Percentiles rank a stretch among this genome's conserved stretches.
Evolutionary conservation across 2,329 filamentous ascomycete genomes (phyloP).

Genomic region (Penicillium vulpinum): DNA sequence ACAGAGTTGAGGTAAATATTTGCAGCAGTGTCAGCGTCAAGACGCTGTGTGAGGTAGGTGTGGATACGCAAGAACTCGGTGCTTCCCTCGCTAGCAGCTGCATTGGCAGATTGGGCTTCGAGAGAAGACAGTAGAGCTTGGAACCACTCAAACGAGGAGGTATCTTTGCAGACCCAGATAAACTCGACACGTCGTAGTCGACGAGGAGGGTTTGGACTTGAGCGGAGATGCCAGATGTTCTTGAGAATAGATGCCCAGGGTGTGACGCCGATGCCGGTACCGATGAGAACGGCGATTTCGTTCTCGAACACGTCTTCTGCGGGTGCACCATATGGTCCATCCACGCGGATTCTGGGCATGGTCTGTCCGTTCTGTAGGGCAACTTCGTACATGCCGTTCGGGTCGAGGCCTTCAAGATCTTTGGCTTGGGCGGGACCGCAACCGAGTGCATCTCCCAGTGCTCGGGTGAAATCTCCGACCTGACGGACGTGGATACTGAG

Average conservation of each 20-base stretch:
- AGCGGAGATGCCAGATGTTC: slow-evolving; percentile 96
- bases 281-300: slow-evolving; percentile 75
- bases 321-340: slow-evolving; percentile 93
- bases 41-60: slow-evolving; percentile 91
- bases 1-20: slow-evolving; percentile 98
- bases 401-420: slow-evolving; percentile 86
- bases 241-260: slow-evolving; percentile 87
- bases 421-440: slow-evolving; percentile 84
- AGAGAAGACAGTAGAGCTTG: slow-evolving; percentile 89
- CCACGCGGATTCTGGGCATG: slow-evolving; percentile 87
- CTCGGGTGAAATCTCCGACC: slow-evolving; percentile 91
- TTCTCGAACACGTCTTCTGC: slow-evolving; percentile 98
- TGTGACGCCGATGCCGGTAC: slow-evolving; percentile 82
- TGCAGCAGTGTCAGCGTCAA: slow-evolving; percentile 88
- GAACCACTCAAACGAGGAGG: slow-evolving; percentile 97
- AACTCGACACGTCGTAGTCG: slow-evolving; percentile 95
- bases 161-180: slow-evolving; percentile 98
- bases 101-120: slow-evolving; percentile 77
- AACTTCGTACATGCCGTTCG: slow-evolving; percentile 96
- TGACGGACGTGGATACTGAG: slow-evolving; percentile 93
- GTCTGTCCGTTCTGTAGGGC: slow-evolving; percentile 88
- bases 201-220: slow-evolving; percentile 82
- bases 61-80: slow-evolving; percentile 93
- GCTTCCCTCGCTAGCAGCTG: slow-evolving; percentile 56
- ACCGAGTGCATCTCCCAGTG: slow-evolving; percentile 94